These are phyloP conservation scores for Solanum ossicruentum DNA, from an alignment of 257 asterid genomes.

Conservation along the genomic window DNA sequence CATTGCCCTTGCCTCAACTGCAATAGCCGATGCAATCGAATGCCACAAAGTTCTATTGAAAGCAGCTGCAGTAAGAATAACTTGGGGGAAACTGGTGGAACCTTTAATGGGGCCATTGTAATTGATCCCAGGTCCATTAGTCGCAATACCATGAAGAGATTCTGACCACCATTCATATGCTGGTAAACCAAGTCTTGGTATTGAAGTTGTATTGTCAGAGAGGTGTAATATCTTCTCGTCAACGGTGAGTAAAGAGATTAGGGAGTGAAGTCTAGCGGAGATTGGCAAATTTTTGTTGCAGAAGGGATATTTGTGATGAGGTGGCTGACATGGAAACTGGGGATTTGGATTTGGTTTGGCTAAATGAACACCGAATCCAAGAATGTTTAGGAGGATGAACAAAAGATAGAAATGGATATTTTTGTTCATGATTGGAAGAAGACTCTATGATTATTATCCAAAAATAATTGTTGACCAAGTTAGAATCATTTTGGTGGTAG, in stretches of 20 bases:
- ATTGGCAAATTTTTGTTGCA: conserved; percentile 52
- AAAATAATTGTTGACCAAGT: background rate
- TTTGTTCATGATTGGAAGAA: background rate
- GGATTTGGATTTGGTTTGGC: background rate
- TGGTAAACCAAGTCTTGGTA: conserved; percentile 67
- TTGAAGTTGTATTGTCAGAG: conserved; percentile 43
- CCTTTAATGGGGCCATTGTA: conserved; percentile 47
- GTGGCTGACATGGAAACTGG: conserved; percentile 45
- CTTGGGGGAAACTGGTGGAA: conserved; percentile 84
- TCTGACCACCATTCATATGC: conserved; percentile 94
- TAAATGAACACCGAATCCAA: background rate
- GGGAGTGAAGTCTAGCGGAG: conserved; percentile 40
- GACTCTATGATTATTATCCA: background rate
- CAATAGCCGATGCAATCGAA: conserved; percentile 43
- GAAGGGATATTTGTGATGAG: conserved; percentile 37
- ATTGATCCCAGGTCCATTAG: conserved; percentile 72
- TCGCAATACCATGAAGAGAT: conserved; percentile 79
- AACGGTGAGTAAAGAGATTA: conserved; percentile 52
- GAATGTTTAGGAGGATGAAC: background rate
- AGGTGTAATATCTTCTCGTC: conserved; percentile 68
- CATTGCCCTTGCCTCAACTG: conserved; percentile 83
- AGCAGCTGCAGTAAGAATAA: conserved; percentile 62
- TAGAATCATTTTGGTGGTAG: too few species aligned
- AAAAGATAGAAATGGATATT: background rate
- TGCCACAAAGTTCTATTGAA: conserved; percentile 68